phyloP scores from a whole-genome alignment of 345 rosid genomes.

The Syzygium aqueum region DNA sequence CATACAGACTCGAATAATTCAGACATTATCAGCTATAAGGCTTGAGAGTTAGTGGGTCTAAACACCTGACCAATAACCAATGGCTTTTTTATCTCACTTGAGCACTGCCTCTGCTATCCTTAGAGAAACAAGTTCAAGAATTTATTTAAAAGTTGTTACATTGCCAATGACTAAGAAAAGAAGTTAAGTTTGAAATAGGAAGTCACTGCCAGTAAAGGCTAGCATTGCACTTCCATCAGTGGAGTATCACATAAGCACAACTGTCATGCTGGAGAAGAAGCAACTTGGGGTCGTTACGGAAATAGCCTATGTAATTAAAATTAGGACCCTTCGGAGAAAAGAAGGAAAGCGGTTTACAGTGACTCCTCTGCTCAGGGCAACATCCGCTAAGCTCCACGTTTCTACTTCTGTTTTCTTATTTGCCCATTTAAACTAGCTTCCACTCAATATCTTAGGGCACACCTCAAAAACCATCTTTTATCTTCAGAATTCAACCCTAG shows the following conservation, averaged over 20 bases:
- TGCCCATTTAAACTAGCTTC: neutral
- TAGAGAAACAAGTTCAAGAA: neutral
- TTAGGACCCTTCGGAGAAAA: neutral
- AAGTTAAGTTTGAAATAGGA: neutral
- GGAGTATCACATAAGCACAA: neutral
- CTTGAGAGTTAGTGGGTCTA: neutral
- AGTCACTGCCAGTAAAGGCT: neutral
- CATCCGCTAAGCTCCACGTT: slow-evolving; percentile 19
- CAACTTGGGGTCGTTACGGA: neutral
- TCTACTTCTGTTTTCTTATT: slow-evolving; percentile 26
- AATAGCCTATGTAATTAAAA: neutral
- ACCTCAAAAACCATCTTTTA: neutral
- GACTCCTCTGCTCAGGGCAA: neutral
- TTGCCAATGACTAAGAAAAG: neutral
- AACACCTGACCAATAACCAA: neutral
- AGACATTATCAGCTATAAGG: neutral
- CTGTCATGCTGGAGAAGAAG: neutral
- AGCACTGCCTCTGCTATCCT: neutral
- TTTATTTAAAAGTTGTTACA: neutral
- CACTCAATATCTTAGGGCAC: neutral
- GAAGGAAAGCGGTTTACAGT: neutral
- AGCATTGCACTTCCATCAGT: neutral
- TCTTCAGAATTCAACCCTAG: neutral
- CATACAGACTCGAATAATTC: neutral
- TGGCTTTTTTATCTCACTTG: neutral